Evolutionary conservation across 352 stramenopile species (phyloP), one percentile per base, ranked within the genome.

Genomic region (Peronospora tabacina): DNA sequence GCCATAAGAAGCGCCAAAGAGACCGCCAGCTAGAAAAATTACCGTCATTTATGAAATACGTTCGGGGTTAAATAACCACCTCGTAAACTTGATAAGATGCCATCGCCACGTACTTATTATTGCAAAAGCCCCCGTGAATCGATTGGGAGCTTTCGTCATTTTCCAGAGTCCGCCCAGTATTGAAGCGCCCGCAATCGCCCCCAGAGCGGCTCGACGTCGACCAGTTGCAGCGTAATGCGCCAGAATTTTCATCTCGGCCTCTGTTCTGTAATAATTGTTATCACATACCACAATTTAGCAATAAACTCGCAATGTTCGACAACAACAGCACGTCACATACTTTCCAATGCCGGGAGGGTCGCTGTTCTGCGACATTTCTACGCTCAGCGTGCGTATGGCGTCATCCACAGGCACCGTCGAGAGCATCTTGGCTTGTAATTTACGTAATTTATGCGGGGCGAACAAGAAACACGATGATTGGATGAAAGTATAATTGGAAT

Each of bases 1-100:
- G 6, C 79, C 76, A 32, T 87, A 87, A 7, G 74, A 81, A 47
- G 74, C 72, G 32, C 79, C 75, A 34, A 73, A 62, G 35, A 90
- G 30, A 11, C 62, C 66, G 13, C 75, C 72, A 55, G 72, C 77
- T 82, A 58, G 15, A n/a, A 48, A 19, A 9, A 40, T 17, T n/a
- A 19, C 13, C 19, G 15, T n/a, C 26, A 22, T 10, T 15, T 13
- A 32, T 20, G 13, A 10, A 54, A 54, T 34, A 29, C 10, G 3
- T 13, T 34, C 9, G 20, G 28, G 12, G 37, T 42, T 24, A 4
- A 33, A n/a, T n/a, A 5, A 36, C 1, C 22, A 26, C 22, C 22
- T 26, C 22, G 22, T 28, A 43, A 17, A 10, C 22, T 12, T 38
- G 2, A 32, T 0, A 49, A 43, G 19, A 36, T n/a, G 15, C 9